Base-by-base conservation (phyloP, 2,329 filamentous ascomycete species). In the Trichoderma sp. region DNA sequence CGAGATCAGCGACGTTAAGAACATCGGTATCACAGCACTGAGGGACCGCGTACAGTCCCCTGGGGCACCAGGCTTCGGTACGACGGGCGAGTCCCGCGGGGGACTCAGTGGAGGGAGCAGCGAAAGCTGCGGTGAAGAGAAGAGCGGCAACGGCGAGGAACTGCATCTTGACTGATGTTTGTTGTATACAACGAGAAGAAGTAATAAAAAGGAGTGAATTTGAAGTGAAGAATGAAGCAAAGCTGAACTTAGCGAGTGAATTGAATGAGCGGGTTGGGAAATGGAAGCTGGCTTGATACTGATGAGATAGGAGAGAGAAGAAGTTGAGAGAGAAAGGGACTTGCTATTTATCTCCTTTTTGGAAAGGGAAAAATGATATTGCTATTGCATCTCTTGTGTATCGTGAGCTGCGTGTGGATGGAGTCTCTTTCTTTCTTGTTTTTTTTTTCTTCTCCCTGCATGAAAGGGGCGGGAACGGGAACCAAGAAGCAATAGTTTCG, bases 11-110 rank as follows among this genome's bases (percentile, higher is more conserved):
- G n/a, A 73, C 6, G 7, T 57, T 56, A 9, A 73, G 53, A 4
- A 74, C 66, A 47, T 74, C 36, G n/a, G 51, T 2, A 0, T 30
- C 7, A 56, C 74, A 75, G 70, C 74, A 75, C n/a, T 58, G 71
- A 4, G 74, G 57, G 14, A 28, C 26, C 0, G 26, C 0, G 26
- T 28, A 28, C 1, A 70, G 34, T 1, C 56, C 9, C 1, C 1
- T 5, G 24, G 71, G 62, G 72, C 73, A 74, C 15, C 56, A 73
- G 24, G n/a, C 15, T 4, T 58, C 21, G 34, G 6, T 7, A 5
- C 21, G 57, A 21, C 62, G 69, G 5, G 6, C 6, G 63, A 56
- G 18, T 30, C 26, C 18, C 2, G 34, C 34, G 32, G 47, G 7
- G 43, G 21, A 3, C 30, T 72, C 63, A 6, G 26, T 9, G 24